These are phyloP conservation scores for Puccinia hordei DNA, from an alignment of 1,284 basidiomycete genomes.

Conservation along the genomic window DNA sequence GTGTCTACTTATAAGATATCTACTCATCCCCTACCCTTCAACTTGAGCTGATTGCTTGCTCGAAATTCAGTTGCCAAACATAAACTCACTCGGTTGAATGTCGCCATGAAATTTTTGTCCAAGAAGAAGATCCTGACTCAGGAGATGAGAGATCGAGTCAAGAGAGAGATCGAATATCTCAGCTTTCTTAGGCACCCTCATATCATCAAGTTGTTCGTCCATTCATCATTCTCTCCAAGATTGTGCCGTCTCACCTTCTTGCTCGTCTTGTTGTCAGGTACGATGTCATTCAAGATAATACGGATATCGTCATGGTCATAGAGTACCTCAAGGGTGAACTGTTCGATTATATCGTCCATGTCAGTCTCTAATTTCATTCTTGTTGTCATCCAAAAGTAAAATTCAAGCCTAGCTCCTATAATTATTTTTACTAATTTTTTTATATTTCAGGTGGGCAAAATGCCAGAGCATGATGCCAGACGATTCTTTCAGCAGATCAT, in stretches of 20 bases:
- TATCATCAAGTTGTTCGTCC: conserved; percentile 85
- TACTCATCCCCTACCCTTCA: neutral
- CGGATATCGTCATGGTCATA: conserved; percentile 93
- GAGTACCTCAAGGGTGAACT: conserved; percentile 74
- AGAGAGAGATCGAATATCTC: conserved; percentile 77
- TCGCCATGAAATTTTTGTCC: conserved; percentile 50
- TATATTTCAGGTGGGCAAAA: conserved; percentile 62
- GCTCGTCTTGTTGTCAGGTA: conserved; percentile 66
- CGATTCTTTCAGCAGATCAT: conserved; percentile 96
- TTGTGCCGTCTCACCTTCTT: neutral
- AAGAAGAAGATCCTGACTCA: conserved; percentile 50
- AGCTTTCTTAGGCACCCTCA: conserved; percentile 86
- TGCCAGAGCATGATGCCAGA: conserved; percentile 79
- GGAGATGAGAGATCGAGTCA: conserved; percentile 49
- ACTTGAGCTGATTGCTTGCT: neutral
- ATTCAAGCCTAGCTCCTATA: too few relatives aligned
- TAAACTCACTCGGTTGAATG: conserved; percentile 42
- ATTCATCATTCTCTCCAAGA: neutral
- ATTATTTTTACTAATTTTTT: too few relatives aligned
- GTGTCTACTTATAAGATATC: too few relatives aligned
- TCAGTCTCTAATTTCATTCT: conserved; percentile 57
- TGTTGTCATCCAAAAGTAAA: neutral
- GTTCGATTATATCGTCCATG: conserved; percentile 90
- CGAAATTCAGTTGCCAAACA: conserved; percentile 35
- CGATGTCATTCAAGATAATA: conserved; percentile 88